phyloP scores from a whole-genome alignment of 2,329 filamentous ascomycete species.

The Diaporthe aspalathi region DNA sequence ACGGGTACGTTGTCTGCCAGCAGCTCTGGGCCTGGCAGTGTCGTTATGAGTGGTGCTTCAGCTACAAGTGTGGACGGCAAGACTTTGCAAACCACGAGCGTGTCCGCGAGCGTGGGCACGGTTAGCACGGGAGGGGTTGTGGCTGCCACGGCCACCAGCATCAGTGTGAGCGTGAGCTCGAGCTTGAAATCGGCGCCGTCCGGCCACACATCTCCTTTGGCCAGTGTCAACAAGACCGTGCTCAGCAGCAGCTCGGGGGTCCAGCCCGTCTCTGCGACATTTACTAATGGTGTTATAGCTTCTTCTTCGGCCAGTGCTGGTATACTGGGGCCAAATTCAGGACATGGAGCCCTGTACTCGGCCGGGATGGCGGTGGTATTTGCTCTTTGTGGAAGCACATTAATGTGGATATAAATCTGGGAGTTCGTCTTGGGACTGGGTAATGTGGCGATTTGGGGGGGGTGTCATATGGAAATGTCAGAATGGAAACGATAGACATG shows the following conservation, averaged over 20 bases:
- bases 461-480: neutral
- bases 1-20: constrained; percentile 28
- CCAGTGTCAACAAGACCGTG: constrained; percentile 5
- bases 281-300: constrained; percentile 32
- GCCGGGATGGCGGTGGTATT: constrained; percentile 24
- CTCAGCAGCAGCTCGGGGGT: constrained; percentile 14
- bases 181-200: neutral
- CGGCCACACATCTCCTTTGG: neutral
- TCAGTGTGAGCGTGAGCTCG: constrained; percentile 1
- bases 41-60: constrained; percentile 30
- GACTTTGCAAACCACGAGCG: neutral
- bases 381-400: constrained; percentile 31
- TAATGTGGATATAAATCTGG: constrained; percentile 28
- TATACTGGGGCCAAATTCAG: constrained; percentile 7
- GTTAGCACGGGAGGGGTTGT: neutral
- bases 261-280: neutral
- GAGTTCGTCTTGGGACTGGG: neutral
- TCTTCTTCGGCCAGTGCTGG: constrained; percentile 31
- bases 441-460: neutral
- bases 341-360: constrained; percentile 13
- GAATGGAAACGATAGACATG: constrained; percentile 9
- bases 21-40: constrained; percentile 5
- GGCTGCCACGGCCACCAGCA: constrained; percentile 5
- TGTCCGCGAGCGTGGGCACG: neutral
- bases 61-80: constrained; percentile 27